Evolutionary conservation across 257 asterid genomes (phyloP).

Genomic region (Solanum piurae): DNA sequence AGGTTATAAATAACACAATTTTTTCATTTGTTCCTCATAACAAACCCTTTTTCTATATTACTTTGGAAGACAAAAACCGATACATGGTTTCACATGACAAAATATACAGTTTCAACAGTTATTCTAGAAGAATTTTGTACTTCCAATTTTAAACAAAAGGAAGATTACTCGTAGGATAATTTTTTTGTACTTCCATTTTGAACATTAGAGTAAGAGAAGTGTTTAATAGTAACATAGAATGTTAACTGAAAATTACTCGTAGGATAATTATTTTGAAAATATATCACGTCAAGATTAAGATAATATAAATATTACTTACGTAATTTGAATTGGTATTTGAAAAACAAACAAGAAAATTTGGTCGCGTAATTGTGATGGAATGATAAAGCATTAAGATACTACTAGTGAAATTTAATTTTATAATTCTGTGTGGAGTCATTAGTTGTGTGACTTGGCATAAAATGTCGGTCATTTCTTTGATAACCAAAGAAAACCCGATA

Average conservation of each 20-base stretch:
- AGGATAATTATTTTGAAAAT: background rate
- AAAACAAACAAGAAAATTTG: background rate
- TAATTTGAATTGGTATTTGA: background rate
- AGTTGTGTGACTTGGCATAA: background rate
- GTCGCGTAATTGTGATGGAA: background rate
- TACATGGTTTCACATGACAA: background rate
- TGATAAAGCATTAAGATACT: background rate
- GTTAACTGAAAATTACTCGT: background rate
- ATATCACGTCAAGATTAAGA: background rate
- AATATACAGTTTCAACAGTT: background rate
- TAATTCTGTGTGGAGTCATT: background rate
- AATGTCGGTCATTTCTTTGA: background rate
- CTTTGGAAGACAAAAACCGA: background rate
- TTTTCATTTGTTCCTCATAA: background rate
- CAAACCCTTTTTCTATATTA: background rate
- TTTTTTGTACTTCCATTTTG: background rate
- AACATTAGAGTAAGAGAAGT: background rate
- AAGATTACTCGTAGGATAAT: background rate
- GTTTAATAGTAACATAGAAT: background rate
- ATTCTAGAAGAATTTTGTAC: background rate
- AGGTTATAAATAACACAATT: background rate
- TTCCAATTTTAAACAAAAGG: background rate
- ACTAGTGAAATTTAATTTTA: background rate
- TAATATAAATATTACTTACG: background rate
- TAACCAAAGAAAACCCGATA: background rate